Evolutionary conservation across 176 grass and related monocot species (phyloP).

Genomic region (Rhipidocladum racemiflorum): DNA sequence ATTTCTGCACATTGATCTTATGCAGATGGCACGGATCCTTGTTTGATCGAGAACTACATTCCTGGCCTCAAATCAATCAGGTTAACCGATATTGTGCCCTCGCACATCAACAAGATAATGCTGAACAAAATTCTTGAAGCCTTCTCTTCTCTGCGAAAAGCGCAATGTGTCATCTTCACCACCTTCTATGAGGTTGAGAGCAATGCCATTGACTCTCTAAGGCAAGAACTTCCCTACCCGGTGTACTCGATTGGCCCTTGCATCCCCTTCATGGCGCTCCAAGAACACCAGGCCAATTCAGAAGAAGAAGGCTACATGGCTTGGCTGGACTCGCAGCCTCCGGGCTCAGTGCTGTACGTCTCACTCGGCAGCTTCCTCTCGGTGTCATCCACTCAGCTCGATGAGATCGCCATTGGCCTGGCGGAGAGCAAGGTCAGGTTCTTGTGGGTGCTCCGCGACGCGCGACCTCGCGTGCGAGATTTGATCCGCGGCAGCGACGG

Average conservation of each 20-base stretch:
- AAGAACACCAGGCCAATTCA: background rate
- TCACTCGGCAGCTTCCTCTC: conserved; percentile 58
- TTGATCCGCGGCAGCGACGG: background rate
- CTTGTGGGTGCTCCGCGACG: conserved; percentile 43
- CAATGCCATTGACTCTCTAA: background rate
- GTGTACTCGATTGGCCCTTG: conserved; percentile 30
- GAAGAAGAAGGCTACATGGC: background rate
- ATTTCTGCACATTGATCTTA: background rate
- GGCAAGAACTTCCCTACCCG: conserved; percentile 13
- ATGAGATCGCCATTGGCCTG: conserved; percentile 39
- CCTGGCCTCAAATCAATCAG: conserved; percentile 27
- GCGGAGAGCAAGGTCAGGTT: conserved; percentile 22
- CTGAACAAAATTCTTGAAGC: background rate
- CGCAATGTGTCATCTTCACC: conserved; percentile 39
- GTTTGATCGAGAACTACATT: conserved; percentile 46
- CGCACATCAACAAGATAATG: background rate
- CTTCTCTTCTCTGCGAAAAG: background rate
- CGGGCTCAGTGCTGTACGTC: conserved; percentile 37
- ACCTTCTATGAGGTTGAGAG: conserved; percentile 40
- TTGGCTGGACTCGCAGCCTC: conserved; percentile 41
- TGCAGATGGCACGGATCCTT: conserved; percentile 33
- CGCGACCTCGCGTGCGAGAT: background rate
- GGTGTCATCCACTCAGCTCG: conserved; percentile 25
- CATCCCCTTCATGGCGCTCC: conserved; percentile 20
- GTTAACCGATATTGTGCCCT: conserved; percentile 1